Conservation (phyloP, 2,329 filamentous ascomycete genomes). For the Pseudonectria buxi region DNA sequence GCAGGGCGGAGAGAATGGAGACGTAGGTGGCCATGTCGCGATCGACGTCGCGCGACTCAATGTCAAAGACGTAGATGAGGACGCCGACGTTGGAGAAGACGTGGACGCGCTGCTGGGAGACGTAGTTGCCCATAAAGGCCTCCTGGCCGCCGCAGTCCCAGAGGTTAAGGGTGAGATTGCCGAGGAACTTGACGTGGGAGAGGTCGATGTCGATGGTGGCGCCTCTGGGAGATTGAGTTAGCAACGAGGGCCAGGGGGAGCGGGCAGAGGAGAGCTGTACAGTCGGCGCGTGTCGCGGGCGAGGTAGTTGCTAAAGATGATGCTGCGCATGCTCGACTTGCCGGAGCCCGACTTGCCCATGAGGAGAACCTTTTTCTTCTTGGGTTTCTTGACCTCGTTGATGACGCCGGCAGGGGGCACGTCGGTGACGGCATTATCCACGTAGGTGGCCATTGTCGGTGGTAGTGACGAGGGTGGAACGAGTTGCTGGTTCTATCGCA, state of each 20-base stretch:
- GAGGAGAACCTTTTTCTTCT: constrained; percentile 80
- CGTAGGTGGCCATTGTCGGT: constrained; percentile 26
- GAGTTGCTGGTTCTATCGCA: too few relatives aligned
- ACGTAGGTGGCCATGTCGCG: constrained; percentile 89
- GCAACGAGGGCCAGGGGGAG: background rate
- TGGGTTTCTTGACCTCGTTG: constrained; percentile 57
- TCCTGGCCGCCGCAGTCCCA: constrained; percentile 99
- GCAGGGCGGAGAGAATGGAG: constrained; percentile 79
- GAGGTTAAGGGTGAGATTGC: constrained; percentile 91
- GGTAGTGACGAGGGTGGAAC: background rate
- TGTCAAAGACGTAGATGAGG: constrained; percentile 98
- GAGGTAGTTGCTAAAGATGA: constrained; percentile 99
- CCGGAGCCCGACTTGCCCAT: constrained; percentile 97
- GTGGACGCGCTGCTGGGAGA: constrained; percentile 88
- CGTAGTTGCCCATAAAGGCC: constrained; percentile 97
- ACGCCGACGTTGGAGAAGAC: constrained; percentile 96
- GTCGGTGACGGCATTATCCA: constrained; percentile 25
- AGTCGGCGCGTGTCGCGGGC: constrained; percentile 89
- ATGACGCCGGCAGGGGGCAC: constrained; percentile 30
- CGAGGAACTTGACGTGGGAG: constrained; percentile 97
- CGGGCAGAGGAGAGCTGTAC: constrained; percentile 30
- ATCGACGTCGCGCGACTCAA: constrained; percentile 90
- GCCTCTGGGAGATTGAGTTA: constrained; percentile 41
- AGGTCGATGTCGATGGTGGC: constrained; percentile 98
- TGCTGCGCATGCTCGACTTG: constrained; percentile 96